These are phyloP conservation scores for Cordia subcordata DNA, from an alignment of 257 asterid species.

Conservation along the genomic window DNA sequence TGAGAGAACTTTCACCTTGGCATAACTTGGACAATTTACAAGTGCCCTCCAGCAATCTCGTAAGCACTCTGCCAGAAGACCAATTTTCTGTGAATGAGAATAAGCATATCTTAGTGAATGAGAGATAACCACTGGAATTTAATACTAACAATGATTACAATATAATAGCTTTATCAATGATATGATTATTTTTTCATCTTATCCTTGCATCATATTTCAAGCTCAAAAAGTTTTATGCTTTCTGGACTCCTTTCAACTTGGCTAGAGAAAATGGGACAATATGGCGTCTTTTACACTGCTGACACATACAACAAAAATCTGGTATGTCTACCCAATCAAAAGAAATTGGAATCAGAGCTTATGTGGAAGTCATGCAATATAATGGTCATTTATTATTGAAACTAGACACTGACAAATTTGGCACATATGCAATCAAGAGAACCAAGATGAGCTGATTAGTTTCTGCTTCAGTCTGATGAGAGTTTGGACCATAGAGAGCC, in stretches of 20 bases:
- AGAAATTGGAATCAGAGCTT: too few species aligned
- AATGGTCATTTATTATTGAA: too few species aligned
- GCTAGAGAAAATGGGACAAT: too few species aligned
- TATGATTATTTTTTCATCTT: too few species aligned
- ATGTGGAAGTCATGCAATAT: too few species aligned
- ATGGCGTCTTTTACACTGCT: too few species aligned
- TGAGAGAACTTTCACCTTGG: conserved; percentile 51
- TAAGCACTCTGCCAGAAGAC: conserved; percentile 53
- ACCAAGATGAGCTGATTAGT: neutral
- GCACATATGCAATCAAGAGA: neutral
- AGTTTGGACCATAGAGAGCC: neutral
- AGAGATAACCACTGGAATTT: neutral
- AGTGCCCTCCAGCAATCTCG: conserved; percentile 76
- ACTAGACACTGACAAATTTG: too few species aligned
- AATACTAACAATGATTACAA: neutral
- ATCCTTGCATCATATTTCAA: too few species aligned
- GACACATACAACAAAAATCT: too few species aligned
- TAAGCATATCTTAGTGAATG: neutral
- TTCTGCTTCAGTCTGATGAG: neutral
- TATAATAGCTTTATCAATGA: neutral
- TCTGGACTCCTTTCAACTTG: too few species aligned
- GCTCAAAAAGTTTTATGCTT: too few species aligned
- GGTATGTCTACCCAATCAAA: too few species aligned
- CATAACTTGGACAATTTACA: conserved; percentile 50
- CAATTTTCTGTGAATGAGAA: conserved; percentile 63